Evolutionary conservation across 2,329 filamentous ascomycete genomes (phyloP).

Genomic region (Ophiostoma himal-ulmi): DNA sequence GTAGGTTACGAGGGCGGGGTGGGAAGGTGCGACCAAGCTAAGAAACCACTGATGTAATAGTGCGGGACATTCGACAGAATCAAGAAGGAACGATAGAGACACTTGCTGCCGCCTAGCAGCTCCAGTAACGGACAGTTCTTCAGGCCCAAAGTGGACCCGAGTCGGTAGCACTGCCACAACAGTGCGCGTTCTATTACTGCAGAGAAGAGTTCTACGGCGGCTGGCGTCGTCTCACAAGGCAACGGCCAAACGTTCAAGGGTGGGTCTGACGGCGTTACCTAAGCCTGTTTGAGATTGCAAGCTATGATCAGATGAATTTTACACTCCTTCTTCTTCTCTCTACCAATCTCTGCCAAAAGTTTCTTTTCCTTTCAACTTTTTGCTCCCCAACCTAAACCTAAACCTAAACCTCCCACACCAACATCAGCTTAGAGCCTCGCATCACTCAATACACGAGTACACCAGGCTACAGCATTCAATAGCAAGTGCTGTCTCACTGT

Average conservation of each 20-base stretch:
- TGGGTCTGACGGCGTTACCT: neutral
- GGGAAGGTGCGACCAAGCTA: conserved; percentile 4
- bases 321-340: neutral
- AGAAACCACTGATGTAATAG: conserved; percentile 4
- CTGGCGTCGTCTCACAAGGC: neutral
- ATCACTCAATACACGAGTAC: neutral
- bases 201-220: conserved; percentile 4
- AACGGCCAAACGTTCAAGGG: neutral
- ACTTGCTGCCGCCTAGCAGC: neutral
- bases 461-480: neutral
- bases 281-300: neutral
- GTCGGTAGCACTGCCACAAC: conserved; percentile 13
- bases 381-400: neutral
- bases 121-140: neutral
- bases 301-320: neutral
- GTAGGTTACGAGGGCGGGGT: neutral
- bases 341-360: neutral
- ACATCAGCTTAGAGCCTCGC: neutral
- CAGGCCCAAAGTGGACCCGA: neutral
- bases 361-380: neutral
- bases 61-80: conserved; percentile 5
- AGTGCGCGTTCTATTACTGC: neutral
- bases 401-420: neutral
- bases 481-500: conserved; percentile 6
- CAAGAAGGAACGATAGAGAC: neutral